phyloP scores from a whole-genome alignment of 495 filamentous ascomycete species.

The Aspergillus asperescens region DNA sequence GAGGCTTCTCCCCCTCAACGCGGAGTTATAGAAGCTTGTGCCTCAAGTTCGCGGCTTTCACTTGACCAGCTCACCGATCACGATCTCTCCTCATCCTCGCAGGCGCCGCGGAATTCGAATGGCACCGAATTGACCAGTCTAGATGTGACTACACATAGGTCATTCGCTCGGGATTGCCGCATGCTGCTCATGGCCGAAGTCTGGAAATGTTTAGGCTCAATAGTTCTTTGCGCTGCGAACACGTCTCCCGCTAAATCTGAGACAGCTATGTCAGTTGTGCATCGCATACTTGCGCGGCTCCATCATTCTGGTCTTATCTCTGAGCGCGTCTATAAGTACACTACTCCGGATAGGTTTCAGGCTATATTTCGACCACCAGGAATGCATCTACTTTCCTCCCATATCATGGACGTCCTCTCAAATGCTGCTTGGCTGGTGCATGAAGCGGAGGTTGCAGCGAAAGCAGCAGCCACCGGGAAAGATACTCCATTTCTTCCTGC shows the following conservation, averaged over 20 bases:
- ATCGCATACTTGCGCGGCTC: conserved; percentile 54
- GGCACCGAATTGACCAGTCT: conserved; percentile 11
- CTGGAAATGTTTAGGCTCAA: conserved; percentile 45
- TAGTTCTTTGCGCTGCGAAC: conserved; percentile 51
- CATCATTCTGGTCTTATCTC: conserved; percentile 55
- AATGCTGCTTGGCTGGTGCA: conserved; percentile 57
- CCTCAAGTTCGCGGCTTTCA: conserved; percentile 12
- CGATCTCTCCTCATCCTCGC: conserved; percentile 5
- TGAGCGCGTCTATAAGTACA: conserved; percentile 52
- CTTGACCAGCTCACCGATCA: conserved; percentile 31
- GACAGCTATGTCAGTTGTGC: conserved; percentile 51
- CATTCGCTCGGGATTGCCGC: conserved; percentile 21
- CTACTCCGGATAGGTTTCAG: conserved; percentile 27
- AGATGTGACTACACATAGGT: conserved; percentile 24
- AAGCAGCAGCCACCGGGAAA: conserved; percentile 43
- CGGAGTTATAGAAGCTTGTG: conserved; percentile 25
- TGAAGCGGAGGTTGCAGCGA: conserved; percentile 38
- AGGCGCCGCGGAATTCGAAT: neutral
- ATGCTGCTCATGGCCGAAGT: conserved; percentile 30
- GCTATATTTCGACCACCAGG: conserved; percentile 50
- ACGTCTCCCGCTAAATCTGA: conserved; percentile 32
- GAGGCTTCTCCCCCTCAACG: conserved; percentile 14
- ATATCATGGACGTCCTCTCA: conserved; percentile 57
- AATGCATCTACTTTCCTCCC: conserved; percentile 50
- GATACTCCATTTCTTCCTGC: conserved; percentile 49